A percentile compares a stretch with the other conserved stretches of the same genome.
phyloP scores from a whole-genome alignment of 192 early-diverging fungal species.

The Geosiphon pyriformis region DNA sequence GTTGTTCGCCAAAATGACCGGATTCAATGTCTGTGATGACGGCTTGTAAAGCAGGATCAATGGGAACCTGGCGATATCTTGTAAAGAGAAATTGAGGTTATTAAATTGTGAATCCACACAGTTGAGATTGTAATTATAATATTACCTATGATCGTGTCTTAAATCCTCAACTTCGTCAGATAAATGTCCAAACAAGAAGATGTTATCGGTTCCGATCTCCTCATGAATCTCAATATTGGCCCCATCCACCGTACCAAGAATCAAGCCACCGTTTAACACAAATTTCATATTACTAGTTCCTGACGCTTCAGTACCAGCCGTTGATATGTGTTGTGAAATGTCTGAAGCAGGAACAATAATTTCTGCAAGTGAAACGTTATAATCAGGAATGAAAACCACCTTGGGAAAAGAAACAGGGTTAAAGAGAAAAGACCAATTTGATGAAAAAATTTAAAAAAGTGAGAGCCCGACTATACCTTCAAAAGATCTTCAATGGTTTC shows the following conservation, averaged over 20 bases:
- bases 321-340: slow-evolving; percentile 99
- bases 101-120: too few relatives aligned
- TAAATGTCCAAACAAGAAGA: slow-evolving; percentile 93
- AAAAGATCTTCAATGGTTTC: slow-evolving; percentile 71
- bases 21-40: slow-evolving; percentile 78
- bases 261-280: slow-evolving; percentile 96
- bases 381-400: slow-evolving; percentile 97
- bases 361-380: slow-evolving; percentile 97
- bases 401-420: background rate
- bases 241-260: slow-evolving; percentile 95
- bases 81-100: too few relatives aligned
- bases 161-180: slow-evolving; percentile 91
- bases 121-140: too few relatives aligned
- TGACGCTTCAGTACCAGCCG: slow-evolving; percentile 97
- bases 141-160: slow-evolving; percentile 76
- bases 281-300: slow-evolving; percentile 99
- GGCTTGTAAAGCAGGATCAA: slow-evolving; percentile 72
- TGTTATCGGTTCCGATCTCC: slow-evolving; percentile 95
- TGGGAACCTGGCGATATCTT: slow-evolving; percentile 66
- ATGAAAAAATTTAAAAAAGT: background rate
- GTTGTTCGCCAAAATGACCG: slow-evolving; percentile 77
- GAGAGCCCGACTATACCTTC: slow-evolving; percentile 42
- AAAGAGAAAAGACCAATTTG: background rate
- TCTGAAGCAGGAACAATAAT: slow-evolving; percentile 95
- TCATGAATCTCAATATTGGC: slow-evolving; percentile 99